Percentiles rank a stretch among this genome's conserved stretches.
Conservation (phyloP, 1,284 basidiomycete genomes). For the Wallemia hederae region DNA sequence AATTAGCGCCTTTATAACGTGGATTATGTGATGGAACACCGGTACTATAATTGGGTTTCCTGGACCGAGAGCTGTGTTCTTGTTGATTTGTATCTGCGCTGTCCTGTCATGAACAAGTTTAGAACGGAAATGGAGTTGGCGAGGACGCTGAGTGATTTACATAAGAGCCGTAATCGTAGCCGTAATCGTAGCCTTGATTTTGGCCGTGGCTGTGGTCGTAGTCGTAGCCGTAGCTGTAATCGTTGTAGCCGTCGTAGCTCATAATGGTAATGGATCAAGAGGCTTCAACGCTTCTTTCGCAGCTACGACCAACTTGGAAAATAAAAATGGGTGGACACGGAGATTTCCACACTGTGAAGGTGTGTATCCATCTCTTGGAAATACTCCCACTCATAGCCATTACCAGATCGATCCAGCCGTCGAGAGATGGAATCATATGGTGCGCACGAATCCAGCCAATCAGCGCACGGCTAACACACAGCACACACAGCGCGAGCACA, state of each 20-base stretch:
- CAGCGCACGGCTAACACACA: no score
- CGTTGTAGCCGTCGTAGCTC: neutral
- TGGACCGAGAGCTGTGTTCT: no score
- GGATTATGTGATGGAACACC: neutral
- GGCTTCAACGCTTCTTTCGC: neutral
- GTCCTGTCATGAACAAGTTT: neutral
- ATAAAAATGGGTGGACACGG: constrained; percentile 13
- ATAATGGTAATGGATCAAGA: neutral
- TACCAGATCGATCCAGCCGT: constrained; percentile 41
- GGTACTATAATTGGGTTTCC: neutral
- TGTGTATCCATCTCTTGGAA: constrained; percentile 5
- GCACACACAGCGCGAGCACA: constrained; percentile 38
- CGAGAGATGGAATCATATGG: constrained; percentile 50
- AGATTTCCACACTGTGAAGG: constrained; percentile 13
- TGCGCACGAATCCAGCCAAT: no score
- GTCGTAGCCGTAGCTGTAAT: neutral
- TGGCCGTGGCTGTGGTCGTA: no score
- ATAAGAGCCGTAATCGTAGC: neutral
- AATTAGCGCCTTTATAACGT: neutral
- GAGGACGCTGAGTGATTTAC: neutral
- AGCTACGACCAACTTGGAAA: constrained; percentile 3
- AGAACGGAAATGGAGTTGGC: neutral
- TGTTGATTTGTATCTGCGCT: neutral
- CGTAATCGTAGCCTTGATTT: neutral
- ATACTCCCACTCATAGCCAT: neutral